Percentiles rank a stretch among this genome's conserved stretches.
Conservation (phyloP, 805 yeast species). For the Metschnikowia baotianmanensis region DNA sequence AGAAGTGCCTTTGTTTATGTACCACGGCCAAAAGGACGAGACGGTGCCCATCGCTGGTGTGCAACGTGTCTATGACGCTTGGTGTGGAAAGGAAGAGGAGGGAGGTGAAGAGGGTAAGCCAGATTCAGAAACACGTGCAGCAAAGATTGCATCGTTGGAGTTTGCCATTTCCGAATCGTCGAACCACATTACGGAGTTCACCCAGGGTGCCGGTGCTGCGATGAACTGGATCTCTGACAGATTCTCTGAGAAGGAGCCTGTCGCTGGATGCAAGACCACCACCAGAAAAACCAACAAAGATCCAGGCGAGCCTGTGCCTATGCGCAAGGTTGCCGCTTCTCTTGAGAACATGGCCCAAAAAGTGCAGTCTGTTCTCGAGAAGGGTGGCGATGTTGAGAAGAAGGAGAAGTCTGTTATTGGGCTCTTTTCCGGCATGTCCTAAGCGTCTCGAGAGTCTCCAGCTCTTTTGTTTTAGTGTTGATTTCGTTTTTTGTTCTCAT, state of each 20-base stretch:
- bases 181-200: constrained; percentile 28
- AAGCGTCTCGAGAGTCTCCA: no score
- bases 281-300: not conserved
- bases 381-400: no score
- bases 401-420: no score
- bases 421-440: no score
- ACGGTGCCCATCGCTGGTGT: constrained; percentile 22
- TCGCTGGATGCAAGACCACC: constrained; percentile 9
- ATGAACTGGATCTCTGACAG: constrained; percentile 14
- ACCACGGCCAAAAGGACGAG: constrained; percentile 24
- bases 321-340: not conserved
- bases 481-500: no score
- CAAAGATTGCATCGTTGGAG: constrained; percentile 29
- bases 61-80: constrained; percentile 23
- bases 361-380: no score
- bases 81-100: constrained; percentile 28
- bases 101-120: no score
- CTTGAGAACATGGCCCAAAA: not conserved
- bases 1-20: constrained; percentile 25
- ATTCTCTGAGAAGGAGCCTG: constrained; percentile 11
- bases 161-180: constrained; percentile 24
- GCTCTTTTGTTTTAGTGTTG: no score
- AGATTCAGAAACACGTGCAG: no score
- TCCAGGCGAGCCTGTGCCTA: not conserved
- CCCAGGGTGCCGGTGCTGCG: constrained; percentile 15